Conservation (phyloP, 1,284 basidiomycete genomes). For the Cystobasidium slooffiae region DNA sequence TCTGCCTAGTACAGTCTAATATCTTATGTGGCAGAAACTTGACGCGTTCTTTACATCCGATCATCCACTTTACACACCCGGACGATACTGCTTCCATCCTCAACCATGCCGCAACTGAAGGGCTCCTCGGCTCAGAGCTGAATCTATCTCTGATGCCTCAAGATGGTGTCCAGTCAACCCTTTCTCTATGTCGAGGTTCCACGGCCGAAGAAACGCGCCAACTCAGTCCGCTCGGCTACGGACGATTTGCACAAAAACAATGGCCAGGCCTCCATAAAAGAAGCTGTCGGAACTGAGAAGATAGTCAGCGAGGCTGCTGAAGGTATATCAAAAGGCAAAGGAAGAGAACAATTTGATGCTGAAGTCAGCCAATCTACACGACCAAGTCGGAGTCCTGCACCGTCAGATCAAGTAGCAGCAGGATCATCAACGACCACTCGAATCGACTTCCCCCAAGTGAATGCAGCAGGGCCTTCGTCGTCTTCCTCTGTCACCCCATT, state of each 20-base stretch:
- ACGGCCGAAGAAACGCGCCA: slow-evolving; percentile 4
- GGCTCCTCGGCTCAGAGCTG: neutral
- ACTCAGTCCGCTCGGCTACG: neutral
- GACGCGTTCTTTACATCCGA: too few relatives aligned
- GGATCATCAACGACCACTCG: neutral
- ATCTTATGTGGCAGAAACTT: too few relatives aligned
- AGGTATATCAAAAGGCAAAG: neutral
- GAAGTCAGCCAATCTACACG: too few relatives aligned
- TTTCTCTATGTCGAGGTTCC: slow-evolving; percentile 30
- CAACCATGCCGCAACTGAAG: too few relatives aligned
- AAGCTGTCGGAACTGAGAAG: too few relatives aligned
- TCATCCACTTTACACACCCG: too few relatives aligned
- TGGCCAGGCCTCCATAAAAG: too few relatives aligned
- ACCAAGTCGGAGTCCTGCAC: too few relatives aligned
- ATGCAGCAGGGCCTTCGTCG: neutral
- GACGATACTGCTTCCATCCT: neutral
- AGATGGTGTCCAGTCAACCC: neutral
- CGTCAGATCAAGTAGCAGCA: neutral
- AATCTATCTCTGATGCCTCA: neutral
- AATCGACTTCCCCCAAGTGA: too few relatives aligned
- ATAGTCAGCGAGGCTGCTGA: neutral
- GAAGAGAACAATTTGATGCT: neutral
- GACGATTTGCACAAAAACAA: neutral
- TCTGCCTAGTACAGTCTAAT: too few relatives aligned
- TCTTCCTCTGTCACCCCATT: neutral